Percentiles rank a stretch among this genome's conserved stretches.
Conservation (phyloP, 75 land plant species). For the Pinus albicaulis region DNA sequence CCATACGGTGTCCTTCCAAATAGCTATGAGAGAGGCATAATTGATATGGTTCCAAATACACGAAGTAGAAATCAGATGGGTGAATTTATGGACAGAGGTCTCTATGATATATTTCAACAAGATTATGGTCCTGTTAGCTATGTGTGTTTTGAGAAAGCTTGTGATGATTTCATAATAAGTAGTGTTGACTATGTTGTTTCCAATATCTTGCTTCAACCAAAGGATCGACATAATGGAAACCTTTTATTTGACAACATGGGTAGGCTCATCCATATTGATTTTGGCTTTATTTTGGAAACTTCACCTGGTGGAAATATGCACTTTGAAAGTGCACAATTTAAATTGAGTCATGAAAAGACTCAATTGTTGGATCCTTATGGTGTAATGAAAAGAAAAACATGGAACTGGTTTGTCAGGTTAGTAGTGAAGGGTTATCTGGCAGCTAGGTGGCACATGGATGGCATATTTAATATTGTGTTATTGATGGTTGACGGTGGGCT, state of each 20-base stretch:
- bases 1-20: conserved; percentile 99
- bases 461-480: conserved; percentile 81
- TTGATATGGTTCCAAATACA: conserved; percentile 98
- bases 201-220: conserved; percentile 63
- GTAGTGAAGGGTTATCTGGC: conserved; percentile 94
- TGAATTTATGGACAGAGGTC: conserved; percentile 93
- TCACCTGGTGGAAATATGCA: conserved; percentile 81
- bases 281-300: no score
- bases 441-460: conserved; percentile 91
- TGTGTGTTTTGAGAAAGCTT: conserved; percentile 81
- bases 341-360: conserved; percentile 99
- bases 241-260: no score
- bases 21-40: conserved; percentile 91
- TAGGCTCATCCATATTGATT: no score
- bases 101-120: conserved; percentile 94
- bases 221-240: no score
- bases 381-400: conserved; percentile 88
- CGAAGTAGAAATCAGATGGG: conserved; percentile 99
- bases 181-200: conserved; percentile 99
- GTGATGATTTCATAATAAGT: conserved; percentile 88
- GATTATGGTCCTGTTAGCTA: conserved; percentile 95
- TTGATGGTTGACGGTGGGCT: conserved; percentile 95
- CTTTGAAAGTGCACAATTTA: conserved; percentile 97
- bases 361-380: conserved; percentile 97
- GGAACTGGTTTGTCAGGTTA: conserved; percentile 87